Evolutionary conservation across 768 basidiomycete genomes (phyloP), one percentile per base, ranked within the genome.

Genomic region (Coprinellus micaceus): DNA sequence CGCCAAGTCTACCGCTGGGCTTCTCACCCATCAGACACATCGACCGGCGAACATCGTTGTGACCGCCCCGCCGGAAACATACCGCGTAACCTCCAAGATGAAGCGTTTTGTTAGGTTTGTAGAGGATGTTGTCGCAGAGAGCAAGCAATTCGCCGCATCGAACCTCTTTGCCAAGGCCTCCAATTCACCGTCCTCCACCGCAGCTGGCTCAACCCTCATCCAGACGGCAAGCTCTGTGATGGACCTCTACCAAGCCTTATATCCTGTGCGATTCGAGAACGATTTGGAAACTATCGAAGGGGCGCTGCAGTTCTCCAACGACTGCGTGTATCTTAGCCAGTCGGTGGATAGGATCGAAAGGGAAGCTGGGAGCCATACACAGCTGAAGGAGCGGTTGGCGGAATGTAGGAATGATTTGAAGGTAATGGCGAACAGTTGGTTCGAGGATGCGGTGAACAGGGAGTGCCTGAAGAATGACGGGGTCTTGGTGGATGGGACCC

Each of bases 231-330:
- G 83, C 2, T 79, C 86, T 17, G 76, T 85, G 2, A 75, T 96
- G 53, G 93, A 95, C 53, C 72, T 97, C 9, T 89, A 85, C 70
- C 81, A 88, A 43, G 90, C 91, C 1, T 67, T 97, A 24, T 84
- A 89, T 66, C 91, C 91, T 12, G 77, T 89, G 36, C 77, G 77
- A 30, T 83, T 83, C 57, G 68, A 74, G 0, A 62, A 73, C 36
- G 72, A 76, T 44, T 68, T 89, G 28, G 66, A 76, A 36, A 72
- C 78, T 0, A 73, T 85, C 10, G 82, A 82, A 19, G 70, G 76
- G 25, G 75, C 80, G 1, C 85, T 96, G 80, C 82, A 83, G 48
- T 88, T 88, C 66, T 85, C 90, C 17, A 97, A 97, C 66, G 88
- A 95, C 59, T 91, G 86, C 61, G 63, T 80, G 21, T 91, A 87